Conservation (phyloP, 192 early-diverging fungal genomes). For the Entomortierella beljakovae region DNA sequence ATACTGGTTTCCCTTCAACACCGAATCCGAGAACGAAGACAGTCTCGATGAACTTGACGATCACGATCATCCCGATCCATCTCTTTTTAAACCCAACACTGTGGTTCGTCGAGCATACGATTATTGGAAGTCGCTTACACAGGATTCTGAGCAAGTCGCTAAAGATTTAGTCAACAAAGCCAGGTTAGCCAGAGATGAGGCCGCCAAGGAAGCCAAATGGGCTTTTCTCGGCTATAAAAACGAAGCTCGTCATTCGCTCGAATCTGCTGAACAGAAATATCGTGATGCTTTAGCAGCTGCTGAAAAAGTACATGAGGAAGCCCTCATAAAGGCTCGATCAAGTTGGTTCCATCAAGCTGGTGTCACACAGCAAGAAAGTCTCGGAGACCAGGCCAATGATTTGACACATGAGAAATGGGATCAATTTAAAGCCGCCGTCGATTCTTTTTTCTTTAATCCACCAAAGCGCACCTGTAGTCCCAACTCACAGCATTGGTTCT, state of each 20-base stretch:
- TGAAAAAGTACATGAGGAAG: slow-evolving; percentile 36
- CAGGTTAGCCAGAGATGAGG: slow-evolving; percentile 26
- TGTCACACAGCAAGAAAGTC: slow-evolving; percentile 28
- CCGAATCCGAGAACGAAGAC: neutral
- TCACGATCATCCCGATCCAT: neutral
- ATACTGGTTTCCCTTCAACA: slow-evolving; percentile 37
- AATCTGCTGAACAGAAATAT: slow-evolving; percentile 44
- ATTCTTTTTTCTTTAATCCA: slow-evolving; percentile 43
- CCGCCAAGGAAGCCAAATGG: slow-evolving; percentile 46
- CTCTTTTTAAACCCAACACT: slow-evolving; percentile 4
- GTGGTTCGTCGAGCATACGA: slow-evolving; percentile 42
- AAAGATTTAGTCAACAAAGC: slow-evolving; percentile 33
- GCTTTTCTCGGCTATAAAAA: slow-evolving; percentile 47
- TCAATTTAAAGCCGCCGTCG: slow-evolving; percentile 44
- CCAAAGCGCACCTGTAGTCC: slow-evolving; percentile 48
- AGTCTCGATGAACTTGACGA: neutral
- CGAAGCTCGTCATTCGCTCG: slow-evolving; percentile 34
- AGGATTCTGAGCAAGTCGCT: slow-evolving; percentile 31
- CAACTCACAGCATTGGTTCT: slow-evolving; percentile 48
- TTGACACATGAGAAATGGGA: slow-evolving; percentile 43
- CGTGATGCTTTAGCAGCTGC: slow-evolving; percentile 26
- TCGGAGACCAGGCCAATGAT: slow-evolving; percentile 1
- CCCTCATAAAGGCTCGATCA: slow-evolving; percentile 28
- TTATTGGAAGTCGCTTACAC: slow-evolving; percentile 43
- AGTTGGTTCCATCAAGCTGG: slow-evolving; percentile 42